These are phyloP conservation scores for Podospora tetraspora DNA, from an alignment of 495 filamentous ascomycete species.

Conservation along the genomic window DNA sequence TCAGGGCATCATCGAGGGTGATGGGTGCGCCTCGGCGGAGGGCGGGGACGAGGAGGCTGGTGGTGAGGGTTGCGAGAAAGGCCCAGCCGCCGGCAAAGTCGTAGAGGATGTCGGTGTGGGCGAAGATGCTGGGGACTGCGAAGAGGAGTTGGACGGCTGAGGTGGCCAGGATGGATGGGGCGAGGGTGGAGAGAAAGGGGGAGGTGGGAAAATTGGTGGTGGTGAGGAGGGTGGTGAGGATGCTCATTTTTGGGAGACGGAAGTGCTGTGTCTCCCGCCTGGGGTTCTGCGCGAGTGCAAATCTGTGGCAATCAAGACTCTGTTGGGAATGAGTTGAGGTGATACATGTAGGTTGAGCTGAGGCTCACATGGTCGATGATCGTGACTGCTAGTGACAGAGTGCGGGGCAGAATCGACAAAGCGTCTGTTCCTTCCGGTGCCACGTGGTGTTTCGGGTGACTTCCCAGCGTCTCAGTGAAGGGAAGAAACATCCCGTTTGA, in stretches of 20 bases:
- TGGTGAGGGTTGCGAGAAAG: conserved; percentile 50
- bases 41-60: conserved; percentile 52
- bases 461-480: neutral
- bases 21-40: conserved; percentile 27
- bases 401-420: too few species aligned
- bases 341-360: too few species aligned
- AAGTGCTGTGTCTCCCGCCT: too few species aligned
- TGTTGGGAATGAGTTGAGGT: too few species aligned
- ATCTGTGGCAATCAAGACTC: too few species aligned
- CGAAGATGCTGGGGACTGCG: conserved; percentile 52
- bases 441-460: neutral
- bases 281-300: too few species aligned
- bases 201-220: conserved; percentile 46
- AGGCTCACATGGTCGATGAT: too few species aligned
- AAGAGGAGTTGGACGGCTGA: conserved; percentile 50
- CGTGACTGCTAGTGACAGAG: too few species aligned
- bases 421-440: too few species aligned
- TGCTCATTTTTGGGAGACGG: conserved; percentile 30
- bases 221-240: conserved; percentile 44
- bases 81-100: conserved; percentile 58
- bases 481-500: too few species aligned
- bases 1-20: conserved; percentile 23
- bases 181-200: conserved; percentile 53
- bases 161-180: conserved; percentile 52
- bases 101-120: conserved; percentile 55